A percentile compares a stretch with the other conserved stretches of the same genome.
These are phyloP conservation scores for Atkinsonella hypoxylon DNA, from an alignment of 2,329 filamentous ascomycete species.

Conservation along the genomic window DNA sequence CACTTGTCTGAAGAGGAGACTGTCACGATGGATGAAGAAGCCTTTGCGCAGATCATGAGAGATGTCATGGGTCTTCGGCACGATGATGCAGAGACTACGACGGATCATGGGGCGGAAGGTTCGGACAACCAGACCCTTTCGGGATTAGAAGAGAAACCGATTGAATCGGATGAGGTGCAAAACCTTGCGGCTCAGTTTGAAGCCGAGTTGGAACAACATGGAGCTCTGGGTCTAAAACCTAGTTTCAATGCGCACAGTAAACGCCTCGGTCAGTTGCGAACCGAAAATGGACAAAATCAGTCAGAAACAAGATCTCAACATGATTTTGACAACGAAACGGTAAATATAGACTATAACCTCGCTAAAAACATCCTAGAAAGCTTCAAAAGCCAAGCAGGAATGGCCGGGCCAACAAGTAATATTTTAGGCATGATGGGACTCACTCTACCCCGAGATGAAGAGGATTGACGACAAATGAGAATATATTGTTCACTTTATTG, in stretches of 20 bases:
- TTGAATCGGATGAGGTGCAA: conserved; percentile 25
- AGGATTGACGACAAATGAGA: conserved; percentile 23
- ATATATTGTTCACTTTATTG: neutral
- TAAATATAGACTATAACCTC: conserved; percentile 75
- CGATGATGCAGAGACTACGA: neutral
- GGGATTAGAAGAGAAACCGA: neutral
- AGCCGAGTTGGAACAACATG: conserved; percentile 40
- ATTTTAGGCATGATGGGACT: conserved; percentile 79
- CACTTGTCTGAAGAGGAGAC: conserved; percentile 55
- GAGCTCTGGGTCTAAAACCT: conserved; percentile 30
- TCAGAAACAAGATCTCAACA: conserved; percentile 22
- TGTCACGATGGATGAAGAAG: conserved; percentile 70
- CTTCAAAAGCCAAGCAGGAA: conserved; percentile 80
- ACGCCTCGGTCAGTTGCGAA: neutral
- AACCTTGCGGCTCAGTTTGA: conserved; percentile 60
- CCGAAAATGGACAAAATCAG: conserved; percentile 8
- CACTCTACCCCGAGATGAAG: conserved; percentile 67
- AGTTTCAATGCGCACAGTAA: conserved; percentile 15
- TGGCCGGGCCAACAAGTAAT: conserved; percentile 78
- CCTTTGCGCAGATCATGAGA: conserved; percentile 79
- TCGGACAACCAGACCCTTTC: neutral
- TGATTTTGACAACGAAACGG: conserved; percentile 42
- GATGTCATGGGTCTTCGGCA: conserved; percentile 68
- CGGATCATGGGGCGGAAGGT: neutral
- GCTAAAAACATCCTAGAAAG: conserved; percentile 86